Evolutionary conservation across 2,329 filamentous ascomycete species (phyloP).

Genomic region (Zalaria sp.): DNA sequence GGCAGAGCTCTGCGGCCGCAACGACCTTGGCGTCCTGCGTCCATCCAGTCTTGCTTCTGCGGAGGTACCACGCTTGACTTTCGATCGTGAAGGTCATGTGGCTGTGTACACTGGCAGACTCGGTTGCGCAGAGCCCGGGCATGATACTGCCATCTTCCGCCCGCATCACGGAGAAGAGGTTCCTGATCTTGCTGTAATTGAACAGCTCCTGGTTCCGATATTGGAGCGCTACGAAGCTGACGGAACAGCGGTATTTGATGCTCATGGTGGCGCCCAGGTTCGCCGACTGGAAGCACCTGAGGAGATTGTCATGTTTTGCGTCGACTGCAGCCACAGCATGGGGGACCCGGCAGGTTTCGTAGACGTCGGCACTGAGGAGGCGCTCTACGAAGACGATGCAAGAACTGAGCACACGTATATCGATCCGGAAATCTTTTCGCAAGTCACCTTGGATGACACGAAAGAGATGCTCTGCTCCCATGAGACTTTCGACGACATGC

Average conservation of each 20-base stretch:
- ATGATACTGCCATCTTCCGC: slow-evolving; percentile 20
- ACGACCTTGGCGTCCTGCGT: slow-evolving; percentile 16
- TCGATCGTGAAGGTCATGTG: slow-evolving; percentile 19
- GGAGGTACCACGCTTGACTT: slow-evolving; percentile 18
- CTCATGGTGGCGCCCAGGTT: slow-evolving; percentile 15
- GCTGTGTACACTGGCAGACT: slow-evolving; percentile 22
- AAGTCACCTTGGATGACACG: slow-evolving; percentile 10
- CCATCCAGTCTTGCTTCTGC: slow-evolving; percentile 15
- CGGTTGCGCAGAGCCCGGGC: slow-evolving; percentile 16
- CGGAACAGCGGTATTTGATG: slow-evolving; percentile 21
- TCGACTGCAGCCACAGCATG: slow-evolving; percentile 22
- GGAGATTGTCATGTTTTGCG: slow-evolving; percentile 21
- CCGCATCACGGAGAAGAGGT: slow-evolving; percentile 17
- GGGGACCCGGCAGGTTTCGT: slow-evolving; percentile 13
- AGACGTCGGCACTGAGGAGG: slow-evolving; percentile 14
- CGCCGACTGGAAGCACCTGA: slow-evolving; percentile 16
- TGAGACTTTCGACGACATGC: slow-evolving; percentile 16
- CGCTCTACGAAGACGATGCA: no score
- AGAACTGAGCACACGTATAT: no score
- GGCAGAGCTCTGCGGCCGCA: slow-evolving; percentile 17
- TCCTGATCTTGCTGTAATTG: slow-evolving; percentile 20
- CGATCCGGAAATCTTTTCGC: no score
- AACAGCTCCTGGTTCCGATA: slow-evolving; percentile 20
- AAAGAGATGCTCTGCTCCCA: slow-evolving; percentile 13
- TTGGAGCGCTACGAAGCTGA: slow-evolving; percentile 16